phyloP scores from a whole-genome alignment of 2,329 filamentous ascomycete species.

The Coniochaeta sp. region DNA sequence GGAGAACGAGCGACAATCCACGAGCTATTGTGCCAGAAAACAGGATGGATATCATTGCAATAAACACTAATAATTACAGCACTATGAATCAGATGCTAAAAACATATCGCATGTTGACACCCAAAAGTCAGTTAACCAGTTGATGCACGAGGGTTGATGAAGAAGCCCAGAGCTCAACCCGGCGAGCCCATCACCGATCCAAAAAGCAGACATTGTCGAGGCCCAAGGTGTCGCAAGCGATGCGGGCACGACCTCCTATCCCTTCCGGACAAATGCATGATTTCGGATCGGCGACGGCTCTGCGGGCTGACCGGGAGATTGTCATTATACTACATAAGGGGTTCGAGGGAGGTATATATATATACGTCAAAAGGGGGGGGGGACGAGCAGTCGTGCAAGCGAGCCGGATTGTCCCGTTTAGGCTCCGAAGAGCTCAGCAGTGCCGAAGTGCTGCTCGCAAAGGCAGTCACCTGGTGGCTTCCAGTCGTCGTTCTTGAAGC shows the following conservation, averaged over 20 bases:
- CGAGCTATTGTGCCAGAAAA: neutral
- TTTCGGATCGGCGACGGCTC: neutral
- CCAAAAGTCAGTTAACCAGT: neutral
- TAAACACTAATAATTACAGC: conserved; percentile 38
- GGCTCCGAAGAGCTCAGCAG: conserved; percentile 38
- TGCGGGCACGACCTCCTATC: neutral
- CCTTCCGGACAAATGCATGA: neutral
- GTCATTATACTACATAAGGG: neutral
- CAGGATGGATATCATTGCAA: conserved; percentile 7
- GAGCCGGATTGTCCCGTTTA: neutral
- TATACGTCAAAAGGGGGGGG: neutral
- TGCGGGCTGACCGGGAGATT: neutral
- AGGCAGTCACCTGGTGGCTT: conserved; percentile 63
- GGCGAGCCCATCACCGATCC: neutral
- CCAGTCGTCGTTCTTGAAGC: conserved; percentile 72
- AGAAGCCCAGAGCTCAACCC: neutral
- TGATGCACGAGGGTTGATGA: neutral
- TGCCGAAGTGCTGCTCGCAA: conserved; percentile 80
- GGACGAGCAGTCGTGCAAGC: neutral
- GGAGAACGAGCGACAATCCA: too few relatives aligned
- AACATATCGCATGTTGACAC: conserved; percentile 10
- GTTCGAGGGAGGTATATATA: neutral
- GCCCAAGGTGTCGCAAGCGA: neutral
- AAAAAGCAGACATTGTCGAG: neutral
- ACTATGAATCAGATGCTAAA: conserved; percentile 33